Evolutionary conservation across 768 basidiomycete species (phyloP).

Genomic region (Podaxis pistillaris): DNA sequence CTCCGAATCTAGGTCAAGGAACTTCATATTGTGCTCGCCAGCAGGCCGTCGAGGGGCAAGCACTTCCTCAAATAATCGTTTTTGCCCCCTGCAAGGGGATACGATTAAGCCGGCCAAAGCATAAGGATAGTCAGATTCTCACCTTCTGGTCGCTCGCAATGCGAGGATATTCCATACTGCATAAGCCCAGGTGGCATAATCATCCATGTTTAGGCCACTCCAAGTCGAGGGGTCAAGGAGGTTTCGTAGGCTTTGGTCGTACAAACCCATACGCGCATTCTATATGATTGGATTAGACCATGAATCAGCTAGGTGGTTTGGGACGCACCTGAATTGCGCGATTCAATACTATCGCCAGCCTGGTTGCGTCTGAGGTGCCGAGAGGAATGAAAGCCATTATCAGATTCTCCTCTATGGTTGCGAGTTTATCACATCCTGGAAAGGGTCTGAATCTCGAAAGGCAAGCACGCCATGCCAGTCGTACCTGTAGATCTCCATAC

Average conservation of each 20-base stretch:
- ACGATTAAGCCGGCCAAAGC: not conserved
- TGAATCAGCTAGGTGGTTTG: constrained; percentile 1
- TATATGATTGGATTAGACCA: constrained; percentile 25
- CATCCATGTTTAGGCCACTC: constrained; percentile 60
- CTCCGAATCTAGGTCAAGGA: constrained; percentile 40
- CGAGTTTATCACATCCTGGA: constrained; percentile 65
- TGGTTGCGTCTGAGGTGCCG: constrained; percentile 59
- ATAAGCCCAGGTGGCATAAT: constrained; percentile 71
- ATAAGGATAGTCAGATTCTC: constrained; percentile 15
- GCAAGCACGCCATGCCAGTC: constrained; percentile 11
- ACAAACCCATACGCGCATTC: constrained; percentile 70
- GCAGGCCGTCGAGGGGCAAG: constrained; percentile 59
- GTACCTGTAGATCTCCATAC: constrained; percentile 72
- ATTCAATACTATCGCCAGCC: constrained; percentile 60
- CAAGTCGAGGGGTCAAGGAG: constrained; percentile 72
- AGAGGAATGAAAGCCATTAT: constrained; percentile 64
- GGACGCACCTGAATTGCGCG: constrained; percentile 60
- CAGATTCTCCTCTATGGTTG: constrained; percentile 65
- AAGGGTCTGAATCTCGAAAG: constrained; percentile 11
- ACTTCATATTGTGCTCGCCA: constrained; percentile 53
- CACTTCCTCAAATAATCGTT: constrained; percentile 62
- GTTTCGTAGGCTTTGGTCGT: constrained; percentile 55
- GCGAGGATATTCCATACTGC: constrained; percentile 78
- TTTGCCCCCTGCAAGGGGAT: constrained; percentile 52
- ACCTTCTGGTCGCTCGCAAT: constrained; percentile 70